Evolutionary conservation across 257 asterid species (phyloP), one percentile per base, ranked within the genome.

Genomic region (Fraxinus quadrangulata): DNA sequence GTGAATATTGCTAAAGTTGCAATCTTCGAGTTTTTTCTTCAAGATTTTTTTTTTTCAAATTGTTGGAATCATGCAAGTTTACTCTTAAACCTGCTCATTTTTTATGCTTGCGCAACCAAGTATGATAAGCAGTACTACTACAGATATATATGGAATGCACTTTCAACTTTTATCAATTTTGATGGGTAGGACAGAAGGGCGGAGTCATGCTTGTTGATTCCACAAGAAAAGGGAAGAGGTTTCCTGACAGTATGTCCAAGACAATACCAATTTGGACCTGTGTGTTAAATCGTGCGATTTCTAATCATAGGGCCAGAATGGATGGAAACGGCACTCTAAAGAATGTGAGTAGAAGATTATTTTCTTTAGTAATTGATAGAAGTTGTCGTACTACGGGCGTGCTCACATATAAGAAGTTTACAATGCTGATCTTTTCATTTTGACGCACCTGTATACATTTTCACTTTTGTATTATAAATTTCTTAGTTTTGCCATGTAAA

Each of bases 221-320:
- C 6, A 93, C 99, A 1, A 82, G 98, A 30, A 95, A 87, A 84
- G 99, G 99, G 87, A 95, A 95, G 89, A 83, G 97, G 77, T 95
- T 91, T 85, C 99, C 98, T 6, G 98, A 95, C 81, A 95, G 99
- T 82, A 91, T 95, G 98, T 90, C 98, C n/a, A 95, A 93, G 87
- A 93, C 99, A 23, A 91, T 95, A 78, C 99, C 99, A 6, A 93
- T 95, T 82, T 95, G 99, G 99, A 87, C 97, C 3, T 95, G 99
- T 86, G 91, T 95, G 23, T 83, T 95, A 68, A 95, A 95, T 81
- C 96, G 96, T 28, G 97, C 98, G 17, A 86, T 95, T 67, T 75
- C 59, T 49, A 88, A 84, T 78, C 87, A 83, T 65, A 81, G 92
- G 76, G 39, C 45, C 26, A 77, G 73, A 78, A 23, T 26, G 59